Conservation (phyloP, 768 basidiomycete species). For the Mycena crocata region DNA sequence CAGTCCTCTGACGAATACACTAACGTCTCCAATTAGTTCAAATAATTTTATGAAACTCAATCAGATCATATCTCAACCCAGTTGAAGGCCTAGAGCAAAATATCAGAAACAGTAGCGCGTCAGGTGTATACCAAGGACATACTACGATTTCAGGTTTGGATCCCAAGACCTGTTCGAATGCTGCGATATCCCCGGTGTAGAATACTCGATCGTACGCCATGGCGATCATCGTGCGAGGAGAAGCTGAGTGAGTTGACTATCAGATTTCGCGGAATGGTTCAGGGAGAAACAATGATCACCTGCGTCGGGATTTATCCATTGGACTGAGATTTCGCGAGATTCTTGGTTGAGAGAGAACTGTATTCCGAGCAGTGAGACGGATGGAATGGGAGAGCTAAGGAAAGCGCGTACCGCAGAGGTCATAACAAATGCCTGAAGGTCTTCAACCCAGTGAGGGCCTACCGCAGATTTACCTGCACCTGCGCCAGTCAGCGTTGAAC, state of each 20-base stretch:
- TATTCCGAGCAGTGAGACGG: not conserved
- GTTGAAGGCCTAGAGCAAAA: slow-evolving; percentile 20
- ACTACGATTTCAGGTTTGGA: not conserved
- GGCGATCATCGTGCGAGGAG: slow-evolving; percentile 28
- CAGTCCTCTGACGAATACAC: too few species aligned
- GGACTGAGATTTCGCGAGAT: slow-evolving; percentile 34
- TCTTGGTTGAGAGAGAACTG: slow-evolving; percentile 35
- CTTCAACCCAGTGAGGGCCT: slow-evolving; percentile 14
- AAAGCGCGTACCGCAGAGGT: slow-evolving; percentile 33
- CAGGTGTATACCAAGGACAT: not conserved
- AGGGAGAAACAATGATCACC: slow-evolving; percentile 11
- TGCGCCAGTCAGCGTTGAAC: not conserved
- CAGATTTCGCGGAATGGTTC: not conserved
- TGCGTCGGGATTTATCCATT: slow-evolving; percentile 38
- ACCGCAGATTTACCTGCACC: not conserved
- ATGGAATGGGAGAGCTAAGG: not conserved
- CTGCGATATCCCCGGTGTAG: slow-evolving; percentile 36
- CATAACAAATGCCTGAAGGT: slow-evolving; percentile 27
- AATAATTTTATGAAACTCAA: too few species aligned
- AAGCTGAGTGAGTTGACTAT: slow-evolving; percentile 14
- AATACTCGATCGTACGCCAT: slow-evolving; percentile 35
- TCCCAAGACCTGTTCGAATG: slow-evolving; percentile 21
- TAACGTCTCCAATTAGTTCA: too few species aligned
- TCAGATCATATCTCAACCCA: slow-evolving; percentile 7
- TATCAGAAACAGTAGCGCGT: not conserved